Base-by-base conservation (phyloP, 768 basidiomycete species). In the Mycena sanguinolenta region DNA sequence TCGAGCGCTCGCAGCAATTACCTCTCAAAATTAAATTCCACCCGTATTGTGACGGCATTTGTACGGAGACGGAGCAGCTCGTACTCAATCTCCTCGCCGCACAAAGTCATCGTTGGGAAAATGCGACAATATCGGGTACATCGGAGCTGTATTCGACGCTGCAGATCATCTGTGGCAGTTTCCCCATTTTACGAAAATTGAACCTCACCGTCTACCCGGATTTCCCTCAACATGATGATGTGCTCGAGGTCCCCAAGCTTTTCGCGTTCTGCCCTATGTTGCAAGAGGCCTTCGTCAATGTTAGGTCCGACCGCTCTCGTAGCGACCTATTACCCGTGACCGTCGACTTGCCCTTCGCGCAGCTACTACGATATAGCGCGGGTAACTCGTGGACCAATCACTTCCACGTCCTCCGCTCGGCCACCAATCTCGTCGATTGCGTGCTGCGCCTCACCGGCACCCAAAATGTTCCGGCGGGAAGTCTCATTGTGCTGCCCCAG, bases 341-440 rank as follows among this genome's bases (percentile, higher is more conserved):
- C 3, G 36, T 32, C 6, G 23, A 23, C 3, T 17, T 66, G 32
- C 50, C 65, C 13, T 53, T 27, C 27, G 13, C 23, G 2, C 65
- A 66, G 23, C 27, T 66, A 9, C 46, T 34, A 5, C 46, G 25
- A 42, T 66, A 52, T 17, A 21, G 46, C 19, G 58, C 27, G 19
- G 12, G 27, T 34, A 53, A 39, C n/a, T 13, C 34, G 10, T 38
- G 49, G 46, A 21, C 4, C 1, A 25, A 32, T 8, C 57, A 66
- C 36, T 4, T 38, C 17, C 2, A 28, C 10, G 42, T 17, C 19
- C 55, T 66, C 0, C 19, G 36, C 23, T 50, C 49, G 17, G 50
- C 65, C 4, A 30, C 49, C 16, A 58, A 66, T 42, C 65, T 66
- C 16, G 58, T 66, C 0, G 65, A 66, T 28, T 66, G 65, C 19